phyloP scores from a whole-genome alignment of 148 eudicot genomes.

The Rhododendron kiyosumense region DNA sequence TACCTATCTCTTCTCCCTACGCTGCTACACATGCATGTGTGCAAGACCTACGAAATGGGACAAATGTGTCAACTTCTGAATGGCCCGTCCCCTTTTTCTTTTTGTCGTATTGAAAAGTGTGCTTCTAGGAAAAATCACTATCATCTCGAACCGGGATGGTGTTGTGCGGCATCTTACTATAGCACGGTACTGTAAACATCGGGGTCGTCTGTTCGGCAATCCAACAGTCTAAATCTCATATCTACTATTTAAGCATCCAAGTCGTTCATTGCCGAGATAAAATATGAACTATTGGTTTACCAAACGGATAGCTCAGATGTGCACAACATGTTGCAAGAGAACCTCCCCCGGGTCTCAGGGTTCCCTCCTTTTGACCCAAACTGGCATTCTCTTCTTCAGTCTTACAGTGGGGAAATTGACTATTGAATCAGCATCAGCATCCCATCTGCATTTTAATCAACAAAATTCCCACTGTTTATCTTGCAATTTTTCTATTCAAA shows the following conservation, averaged over 20 bases:
- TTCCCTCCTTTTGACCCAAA: conserved; percentile 56
- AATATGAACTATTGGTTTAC: too few relatives aligned
- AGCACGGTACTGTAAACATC: too few relatives aligned
- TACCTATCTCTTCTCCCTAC: not conserved
- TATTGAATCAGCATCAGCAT: conserved; percentile 71
- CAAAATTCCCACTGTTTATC: not conserved
- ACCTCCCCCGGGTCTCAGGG: not conserved
- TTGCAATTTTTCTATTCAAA: not conserved
- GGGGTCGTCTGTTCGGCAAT: too few relatives aligned
- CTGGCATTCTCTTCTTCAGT: conserved; percentile 81
- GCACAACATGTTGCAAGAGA: too few relatives aligned
- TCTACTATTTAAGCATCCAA: fast-evolving
- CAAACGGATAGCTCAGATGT: too few relatives aligned
- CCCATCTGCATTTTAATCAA: conserved; percentile 51
- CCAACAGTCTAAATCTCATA: too few relatives aligned
- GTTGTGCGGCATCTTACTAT: too few relatives aligned
- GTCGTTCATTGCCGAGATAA: too few relatives aligned
- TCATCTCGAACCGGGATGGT: not conserved
- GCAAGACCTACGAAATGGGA: not conserved
- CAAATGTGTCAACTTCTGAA: not conserved
- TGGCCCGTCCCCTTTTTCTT: not conserved
- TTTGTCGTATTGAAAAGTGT: not conserved
- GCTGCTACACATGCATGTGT: not conserved
- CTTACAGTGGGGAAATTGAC: conserved; percentile 86
- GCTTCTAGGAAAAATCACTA: not conserved